phyloP scores from a whole-genome alignment of 176 grass and related monocot species.

The Phoenix dactylifera region DNA sequence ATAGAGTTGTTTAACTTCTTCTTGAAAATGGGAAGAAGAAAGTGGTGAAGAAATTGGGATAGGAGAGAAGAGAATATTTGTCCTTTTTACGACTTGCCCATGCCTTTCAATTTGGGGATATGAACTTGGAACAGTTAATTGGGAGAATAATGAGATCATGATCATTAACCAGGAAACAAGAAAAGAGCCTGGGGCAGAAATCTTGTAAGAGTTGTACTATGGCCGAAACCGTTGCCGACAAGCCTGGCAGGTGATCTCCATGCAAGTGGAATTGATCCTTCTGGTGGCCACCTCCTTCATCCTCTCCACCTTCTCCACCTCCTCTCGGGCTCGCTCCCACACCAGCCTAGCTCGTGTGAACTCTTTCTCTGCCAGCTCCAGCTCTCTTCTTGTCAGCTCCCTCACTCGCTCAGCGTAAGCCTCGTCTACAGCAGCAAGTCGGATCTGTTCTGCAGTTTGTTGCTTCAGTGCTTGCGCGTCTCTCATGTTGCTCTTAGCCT shows the following conservation, averaged over 20 bases:
- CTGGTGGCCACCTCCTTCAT: slow-evolving; percentile 79
- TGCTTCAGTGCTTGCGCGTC: slow-evolving; percentile 56
- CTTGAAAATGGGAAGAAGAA: too few species aligned
- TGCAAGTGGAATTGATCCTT: slow-evolving; percentile 43
- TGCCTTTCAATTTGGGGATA: too few species aligned
- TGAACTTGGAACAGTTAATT: too few species aligned
- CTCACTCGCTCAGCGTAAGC: slow-evolving; percentile 78
- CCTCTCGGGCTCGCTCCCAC: slow-evolving; percentile 75
- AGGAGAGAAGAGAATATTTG: too few species aligned
- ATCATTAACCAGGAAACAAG: too few species aligned
- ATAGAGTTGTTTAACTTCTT: too few species aligned
- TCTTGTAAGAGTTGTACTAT: slow-evolving; percentile 13
- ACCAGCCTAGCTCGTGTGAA: slow-evolving; percentile 70
- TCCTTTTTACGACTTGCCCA: too few species aligned
- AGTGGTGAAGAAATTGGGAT: too few species aligned
- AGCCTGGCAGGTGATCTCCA: slow-evolving; percentile 96
- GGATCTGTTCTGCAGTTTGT: slow-evolving; percentile 78
- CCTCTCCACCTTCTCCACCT: slow-evolving; percentile 87
- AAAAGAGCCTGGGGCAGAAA: too few species aligned
- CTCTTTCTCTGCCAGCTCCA: slow-evolving; percentile 83
- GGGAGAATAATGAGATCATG: too few species aligned
- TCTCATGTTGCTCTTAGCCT: slow-evolving; percentile 1
- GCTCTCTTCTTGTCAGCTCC: slow-evolving; percentile 62
- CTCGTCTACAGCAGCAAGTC: slow-evolving; percentile 54
- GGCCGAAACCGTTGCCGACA: slow-evolving; percentile 84